A percentile compares a stretch with the other conserved stretches of the same genome.
phyloP scores from a whole-genome alignment of 768 basidiomycete species.

The Suillus occidentalis region DNA sequence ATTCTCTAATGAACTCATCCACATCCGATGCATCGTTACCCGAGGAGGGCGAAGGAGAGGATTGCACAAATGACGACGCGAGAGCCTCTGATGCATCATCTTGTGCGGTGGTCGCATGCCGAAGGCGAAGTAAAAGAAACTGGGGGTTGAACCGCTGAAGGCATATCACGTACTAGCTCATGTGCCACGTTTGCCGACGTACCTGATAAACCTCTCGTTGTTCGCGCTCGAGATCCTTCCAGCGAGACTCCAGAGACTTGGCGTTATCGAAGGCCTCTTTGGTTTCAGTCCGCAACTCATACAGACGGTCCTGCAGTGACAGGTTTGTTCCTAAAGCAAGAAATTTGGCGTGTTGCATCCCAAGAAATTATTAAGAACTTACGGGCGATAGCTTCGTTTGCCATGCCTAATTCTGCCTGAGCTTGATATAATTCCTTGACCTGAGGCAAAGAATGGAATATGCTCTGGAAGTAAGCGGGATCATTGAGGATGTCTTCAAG shows the following conservation, averaged over 20 bases:
- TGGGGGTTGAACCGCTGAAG: conserved; percentile 80
- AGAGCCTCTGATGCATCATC: conserved; percentile 87
- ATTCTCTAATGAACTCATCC: conserved; percentile 86
- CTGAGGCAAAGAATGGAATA: conserved; percentile 74
- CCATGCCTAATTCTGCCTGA: conserved; percentile 75
- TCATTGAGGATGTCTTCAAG: conserved; percentile 88
- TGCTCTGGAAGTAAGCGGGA: conserved; percentile 81
- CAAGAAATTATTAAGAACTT: conserved; percentile 32
- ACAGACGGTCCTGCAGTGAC: conserved; percentile 71
- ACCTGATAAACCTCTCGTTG: conserved; percentile 91
- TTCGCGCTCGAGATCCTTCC: conserved; percentile 86
- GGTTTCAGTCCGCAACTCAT: conserved; percentile 76
- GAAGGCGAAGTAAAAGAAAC: conserved; percentile 84
- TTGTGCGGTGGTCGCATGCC: conserved; percentile 86
- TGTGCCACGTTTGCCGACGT: conserved; percentile 13
- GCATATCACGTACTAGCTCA: conserved; percentile 11
- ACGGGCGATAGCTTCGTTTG: conserved; percentile 89
- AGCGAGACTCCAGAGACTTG: conserved; percentile 73
- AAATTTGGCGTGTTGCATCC: conserved; percentile 11
- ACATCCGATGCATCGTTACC: conserved; percentile 47
- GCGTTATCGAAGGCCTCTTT: conserved; percentile 88
- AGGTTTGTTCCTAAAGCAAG: conserved; percentile 64
- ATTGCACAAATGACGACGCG: conserved; percentile 80
- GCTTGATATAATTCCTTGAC: conserved; percentile 76
- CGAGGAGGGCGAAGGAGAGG: conserved; percentile 36